Evolutionary conservation across 2,329 filamentous ascomycete genomes (phyloP).

Genomic region (Fusarium camptoceras): DNA sequence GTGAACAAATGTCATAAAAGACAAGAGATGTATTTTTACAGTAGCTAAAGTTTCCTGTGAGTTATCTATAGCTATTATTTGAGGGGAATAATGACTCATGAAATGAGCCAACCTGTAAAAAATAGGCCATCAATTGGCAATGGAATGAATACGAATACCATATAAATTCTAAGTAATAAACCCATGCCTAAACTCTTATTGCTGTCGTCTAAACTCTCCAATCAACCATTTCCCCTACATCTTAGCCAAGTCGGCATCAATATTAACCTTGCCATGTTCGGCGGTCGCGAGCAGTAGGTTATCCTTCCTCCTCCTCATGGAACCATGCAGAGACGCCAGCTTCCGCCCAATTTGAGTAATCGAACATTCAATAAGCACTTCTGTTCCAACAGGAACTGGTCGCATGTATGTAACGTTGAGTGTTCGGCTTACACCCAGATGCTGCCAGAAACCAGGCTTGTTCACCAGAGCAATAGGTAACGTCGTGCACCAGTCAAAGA

Average conservation of each 20-base stretch:
- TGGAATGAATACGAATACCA: background rate
- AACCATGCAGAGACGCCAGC: slow-evolving; percentile 64
- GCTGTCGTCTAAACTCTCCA: background rate
- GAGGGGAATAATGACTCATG: background rate
- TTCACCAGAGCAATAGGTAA: slow-evolving; percentile 67
- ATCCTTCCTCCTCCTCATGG: slow-evolving; percentile 65
- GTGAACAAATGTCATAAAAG: background rate
- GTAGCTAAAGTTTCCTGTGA: background rate
- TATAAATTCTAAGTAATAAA: background rate
- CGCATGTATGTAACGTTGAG: slow-evolving; percentile 76
- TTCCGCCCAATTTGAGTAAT: slow-evolving; percentile 68
- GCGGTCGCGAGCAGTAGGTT: slow-evolving; percentile 67
- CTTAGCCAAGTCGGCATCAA: slow-evolving; percentile 58
- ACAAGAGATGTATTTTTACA: background rate
- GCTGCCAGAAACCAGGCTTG: slow-evolving; percentile 69
- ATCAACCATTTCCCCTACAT: background rate
- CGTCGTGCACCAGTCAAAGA: slow-evolving; percentile 76
- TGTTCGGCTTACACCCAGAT: slow-evolving; percentile 73
- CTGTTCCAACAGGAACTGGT: slow-evolving; percentile 65
- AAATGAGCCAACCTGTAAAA: background rate
- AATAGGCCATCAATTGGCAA: background rate
- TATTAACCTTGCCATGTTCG: slow-evolving; percentile 74
- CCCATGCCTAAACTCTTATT: background rate
- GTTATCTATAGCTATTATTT: background rate
- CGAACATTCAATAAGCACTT: slow-evolving; percentile 67